phyloP scores from a whole-genome alignment of 139 green algal genomes.

The Penium margaritaceum region DNA sequence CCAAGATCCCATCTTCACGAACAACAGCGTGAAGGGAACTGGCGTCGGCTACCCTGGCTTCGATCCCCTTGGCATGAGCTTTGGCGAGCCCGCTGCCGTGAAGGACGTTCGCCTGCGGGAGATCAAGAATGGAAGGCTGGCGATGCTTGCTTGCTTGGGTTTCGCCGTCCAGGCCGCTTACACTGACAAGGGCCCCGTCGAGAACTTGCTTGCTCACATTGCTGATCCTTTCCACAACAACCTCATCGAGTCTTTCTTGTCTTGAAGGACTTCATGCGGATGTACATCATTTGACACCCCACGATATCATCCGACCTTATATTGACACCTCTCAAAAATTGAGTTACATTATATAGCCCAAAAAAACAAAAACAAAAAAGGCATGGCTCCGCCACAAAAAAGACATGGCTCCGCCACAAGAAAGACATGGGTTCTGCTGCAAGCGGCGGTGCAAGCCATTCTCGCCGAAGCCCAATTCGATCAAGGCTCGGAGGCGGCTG shows the following conservation, averaged over 20 bases:
- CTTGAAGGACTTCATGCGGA: no score
- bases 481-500: not conserved
- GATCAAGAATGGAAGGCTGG: conserved; percentile 44
- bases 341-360: no score
- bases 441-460: conserved; percentile 46
- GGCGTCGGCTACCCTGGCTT: conserved; percentile 43
- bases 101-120: conserved; percentile 22
- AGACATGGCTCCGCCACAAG: no score
- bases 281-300: no score
- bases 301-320: no score
- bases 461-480: conserved; percentile 38
- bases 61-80: no score
- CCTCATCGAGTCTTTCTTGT: no score
- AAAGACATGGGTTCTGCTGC: conserved; percentile 62
- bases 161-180: conserved; percentile 34
- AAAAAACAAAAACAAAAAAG: no score
- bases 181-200: conserved; percentile 41
- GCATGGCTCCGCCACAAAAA: no score
- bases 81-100: no score
- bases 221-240: not conserved
- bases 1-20: conserved; percentile 41
- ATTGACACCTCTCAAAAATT: no score
- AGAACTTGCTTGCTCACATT: conserved; percentile 21
- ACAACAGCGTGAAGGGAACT: conserved; percentile 42
- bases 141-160: conserved; percentile 45